Evolutionary conservation across 176 grass and related monocot species (phyloP).

Genomic region (Zea mays): DNA sequence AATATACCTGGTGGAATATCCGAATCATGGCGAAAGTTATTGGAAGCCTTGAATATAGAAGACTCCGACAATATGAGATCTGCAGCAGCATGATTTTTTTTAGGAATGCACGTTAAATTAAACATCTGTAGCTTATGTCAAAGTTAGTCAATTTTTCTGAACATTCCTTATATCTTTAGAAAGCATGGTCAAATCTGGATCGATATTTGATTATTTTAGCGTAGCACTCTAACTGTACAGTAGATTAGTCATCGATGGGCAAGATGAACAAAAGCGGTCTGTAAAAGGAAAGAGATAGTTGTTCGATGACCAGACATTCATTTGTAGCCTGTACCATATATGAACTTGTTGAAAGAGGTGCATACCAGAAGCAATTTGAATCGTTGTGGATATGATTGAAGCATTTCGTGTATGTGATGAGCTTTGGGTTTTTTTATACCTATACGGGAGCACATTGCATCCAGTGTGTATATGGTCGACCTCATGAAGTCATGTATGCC

Average conservation of each 20-base stretch:
- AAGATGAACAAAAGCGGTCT: background rate
- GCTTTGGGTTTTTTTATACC: too few relatives aligned
- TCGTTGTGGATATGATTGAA: background rate
- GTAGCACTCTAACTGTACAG: slow-evolving; percentile 40
- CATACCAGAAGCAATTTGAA: background rate
- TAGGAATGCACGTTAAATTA: background rate
- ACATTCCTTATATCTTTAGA: slow-evolving; percentile 24
- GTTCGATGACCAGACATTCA: background rate
- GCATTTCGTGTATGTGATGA: background rate
- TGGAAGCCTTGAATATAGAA: slow-evolving; percentile 74
- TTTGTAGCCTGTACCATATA: background rate
- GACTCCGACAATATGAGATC: slow-evolving; percentile 59
- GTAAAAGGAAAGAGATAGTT: background rate
- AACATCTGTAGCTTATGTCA: background rate
- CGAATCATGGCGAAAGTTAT: slow-evolving; percentile 80
- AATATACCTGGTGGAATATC: slow-evolving; percentile 84
- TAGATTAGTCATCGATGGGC: slow-evolving; percentile 16
- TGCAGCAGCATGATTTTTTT: slow-evolving; percentile 52
- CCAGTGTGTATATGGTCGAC: too few relatives aligned
- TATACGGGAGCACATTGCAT: too few relatives aligned
- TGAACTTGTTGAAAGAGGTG: background rate
- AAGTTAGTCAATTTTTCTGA: background rate
- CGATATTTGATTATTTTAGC: slow-evolving; percentile 13
- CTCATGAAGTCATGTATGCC: too few relatives aligned
- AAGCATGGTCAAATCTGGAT: background rate